Conservation (phyloP, 257 asterid species). For the Rauvolfia tetraphylla region DNA sequence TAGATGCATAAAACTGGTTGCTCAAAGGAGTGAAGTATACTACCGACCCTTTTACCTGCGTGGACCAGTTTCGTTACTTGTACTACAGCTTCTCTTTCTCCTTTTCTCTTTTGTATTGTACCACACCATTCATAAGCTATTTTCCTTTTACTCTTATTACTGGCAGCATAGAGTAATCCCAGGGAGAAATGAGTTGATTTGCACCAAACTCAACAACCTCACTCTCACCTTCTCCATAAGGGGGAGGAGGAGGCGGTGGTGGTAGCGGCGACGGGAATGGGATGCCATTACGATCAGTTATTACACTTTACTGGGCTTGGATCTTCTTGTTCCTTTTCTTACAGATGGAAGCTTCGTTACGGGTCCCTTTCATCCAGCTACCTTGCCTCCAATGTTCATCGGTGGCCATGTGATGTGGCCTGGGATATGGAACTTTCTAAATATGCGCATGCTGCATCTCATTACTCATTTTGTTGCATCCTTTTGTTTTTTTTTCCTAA, state of each 20-base stretch:
- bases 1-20: not conserved
- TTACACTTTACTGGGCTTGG: not conserved
- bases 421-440: not conserved
- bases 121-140: not conserved
- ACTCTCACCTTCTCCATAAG: conserved; percentile 19
- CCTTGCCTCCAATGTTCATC: not conserved
- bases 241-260: not conserved
- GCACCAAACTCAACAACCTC: conserved; percentile 52
- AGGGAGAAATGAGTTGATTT: no score
- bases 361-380: conserved; percentile 62
- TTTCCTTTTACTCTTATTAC: not conserved
- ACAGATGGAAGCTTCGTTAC: conserved; percentile 31
- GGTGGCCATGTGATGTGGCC: not conserved
- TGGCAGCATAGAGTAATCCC: no score
- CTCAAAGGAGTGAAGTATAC: not conserved
- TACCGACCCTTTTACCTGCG: not conserved
- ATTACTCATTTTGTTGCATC: not conserved
- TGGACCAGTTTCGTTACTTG: conserved; percentile 1
- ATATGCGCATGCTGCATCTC: not conserved
- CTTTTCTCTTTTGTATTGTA: not conserved
- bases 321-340: not conserved
- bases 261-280: not conserved
- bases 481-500: no score
- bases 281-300: not conserved
- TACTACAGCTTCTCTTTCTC: not conserved